A percentile compares a stretch with the other conserved stretches of the same genome.
These are phyloP conservation scores for Rhynchosporium agropyri DNA, from an alignment of 2,329 filamentous ascomycete genomes.

Conservation along the genomic window DNA sequence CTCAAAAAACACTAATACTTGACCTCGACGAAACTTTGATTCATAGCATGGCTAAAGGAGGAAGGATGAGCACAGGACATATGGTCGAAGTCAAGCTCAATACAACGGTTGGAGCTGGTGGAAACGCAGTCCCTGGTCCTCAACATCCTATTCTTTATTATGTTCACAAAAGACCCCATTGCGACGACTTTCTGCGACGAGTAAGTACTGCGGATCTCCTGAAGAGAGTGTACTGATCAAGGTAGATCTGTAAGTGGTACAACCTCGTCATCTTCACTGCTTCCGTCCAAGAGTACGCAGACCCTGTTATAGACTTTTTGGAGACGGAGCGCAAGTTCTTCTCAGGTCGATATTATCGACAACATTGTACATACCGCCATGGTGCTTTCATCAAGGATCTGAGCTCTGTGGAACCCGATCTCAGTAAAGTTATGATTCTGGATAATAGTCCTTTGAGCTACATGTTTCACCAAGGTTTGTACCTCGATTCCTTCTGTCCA, in stretches of 20 bases:
- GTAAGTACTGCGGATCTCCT: constrained; percentile 47
- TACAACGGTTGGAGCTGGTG: constrained; percentile 67
- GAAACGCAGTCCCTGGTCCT: constrained; percentile 69
- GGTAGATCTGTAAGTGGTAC: constrained; percentile 91
- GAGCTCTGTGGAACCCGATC: constrained; percentile 90
- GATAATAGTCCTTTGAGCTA: constrained; percentile 99
- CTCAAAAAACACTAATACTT: constrained; percentile 90
- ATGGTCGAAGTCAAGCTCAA: constrained; percentile 97
- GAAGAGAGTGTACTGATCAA: constrained; percentile 32
- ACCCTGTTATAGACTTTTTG: constrained; percentile 98
- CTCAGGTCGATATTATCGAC: constrained; percentile 87
- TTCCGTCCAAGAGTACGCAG: constrained; percentile 96
- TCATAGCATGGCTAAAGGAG: constrained; percentile 96
- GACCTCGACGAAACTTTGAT: constrained; percentile 98
- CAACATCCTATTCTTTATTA: constrained; percentile 98
- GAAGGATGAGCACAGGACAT: constrained; percentile 92
- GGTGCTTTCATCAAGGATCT: constrained; percentile 98
- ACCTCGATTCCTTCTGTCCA: neutral
- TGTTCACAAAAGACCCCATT: constrained; percentile 95
- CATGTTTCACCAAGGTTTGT: constrained; percentile 93
- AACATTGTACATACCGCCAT: constrained; percentile 94
- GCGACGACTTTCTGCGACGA: constrained; percentile 92
- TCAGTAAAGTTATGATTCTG: constrained; percentile 98
- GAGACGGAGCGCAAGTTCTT: constrained; percentile 98
- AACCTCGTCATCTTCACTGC: constrained; percentile 96